Evolutionary conservation across 768 basidiomycete species (phyloP), one percentile per base, ranked within the genome.

Genomic region (Xanthoconium stramineum): DNA sequence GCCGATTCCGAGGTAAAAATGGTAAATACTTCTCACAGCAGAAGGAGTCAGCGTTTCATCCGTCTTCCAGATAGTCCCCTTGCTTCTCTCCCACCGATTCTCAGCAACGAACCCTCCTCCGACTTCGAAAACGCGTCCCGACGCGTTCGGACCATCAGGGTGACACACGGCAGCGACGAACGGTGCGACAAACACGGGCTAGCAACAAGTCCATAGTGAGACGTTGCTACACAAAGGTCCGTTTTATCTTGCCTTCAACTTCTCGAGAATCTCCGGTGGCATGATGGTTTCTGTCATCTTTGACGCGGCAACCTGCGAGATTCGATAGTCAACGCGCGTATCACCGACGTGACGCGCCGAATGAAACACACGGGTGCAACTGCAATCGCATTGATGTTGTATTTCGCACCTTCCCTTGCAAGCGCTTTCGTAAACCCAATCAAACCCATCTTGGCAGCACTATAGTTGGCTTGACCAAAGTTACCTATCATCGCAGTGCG

Each of bases 381-480:
- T n/a, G 80, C 90, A 50, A 85, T 86, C 2, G 89, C 83, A 65
- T 84, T 85, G 70, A 98, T 98, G 62, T 83, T 83, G 70, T 96
- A 94, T 71, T 96, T 97, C 37, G 78, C 88, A 36, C 97, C 97
- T 72, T 99, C 97, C 24, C 83, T 77, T 4, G 95, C 94, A 36
- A 99, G 81, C 6, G 96, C 94, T 70, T 93, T 94, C 17, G 94
- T 92, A 74, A 98, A 97, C 0, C 79, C 88, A 49, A 98, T 80
- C 36, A 99, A 82, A 61, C 88, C 94, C 92, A 97, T 95, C 80
- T 99, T 98, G 2, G 95, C 96, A 3, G 96, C 93, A 46, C 94
- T 94, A 72, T 98, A 99, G 72, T 98, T 99, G 13, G 94, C 87
- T 73, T 98, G 95, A 11, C 97, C 97, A 68, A 96, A 91, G 76